Base-by-base conservation (phyloP, 345 rosid species). In the Hibiscus mutabilis region DNA sequence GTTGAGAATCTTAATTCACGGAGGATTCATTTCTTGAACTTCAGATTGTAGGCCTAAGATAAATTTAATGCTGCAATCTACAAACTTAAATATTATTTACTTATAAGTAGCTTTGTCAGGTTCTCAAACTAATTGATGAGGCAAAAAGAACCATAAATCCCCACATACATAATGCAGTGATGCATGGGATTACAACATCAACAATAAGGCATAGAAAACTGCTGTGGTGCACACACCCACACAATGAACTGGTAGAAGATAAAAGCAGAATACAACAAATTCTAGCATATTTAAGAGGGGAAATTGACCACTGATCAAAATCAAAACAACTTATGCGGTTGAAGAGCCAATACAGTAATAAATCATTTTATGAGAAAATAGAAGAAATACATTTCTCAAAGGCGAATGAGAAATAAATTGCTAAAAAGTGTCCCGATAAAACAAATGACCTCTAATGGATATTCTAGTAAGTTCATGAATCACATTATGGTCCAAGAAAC, bases 41-140 rank as follows among this genome's bases (percentile, higher is more conserved):
- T 58, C 56, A 70, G 42, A 25, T 14, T 5, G 11, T 24, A 37
- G 47, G 21, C 57, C 57, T 24, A 47, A 3, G 42, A 66, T 47
- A 46, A 21, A 44, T 47, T 27, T 66, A 6, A 46, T 27, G 16
- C 2, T 47, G 21, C 70, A 47, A 47, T 16, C 56, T 47, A 66
- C 57, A 47, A 47, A 66, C 53, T 42, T 65, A 22, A 53, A 37
- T 40, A 15, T 12, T 22, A 29, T 42, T 22, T 65, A 42, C 12
- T 13, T 64, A 16, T 2, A 19, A 19, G 29, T 14, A 5, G n/a
- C 18, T 64, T 40, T 21, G n/a, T 21, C 47, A 21, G 19, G 31
- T 65, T 64, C 18, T 64, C 12, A 0, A 65, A 42, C 69, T 65
- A 65, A 65, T 65, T 66, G 35, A 49, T 29, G 60, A 51, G 60